Base-by-base conservation (phyloP, 768 basidiomycete genomes). In the Pleurotus tuoliensis region DNA sequence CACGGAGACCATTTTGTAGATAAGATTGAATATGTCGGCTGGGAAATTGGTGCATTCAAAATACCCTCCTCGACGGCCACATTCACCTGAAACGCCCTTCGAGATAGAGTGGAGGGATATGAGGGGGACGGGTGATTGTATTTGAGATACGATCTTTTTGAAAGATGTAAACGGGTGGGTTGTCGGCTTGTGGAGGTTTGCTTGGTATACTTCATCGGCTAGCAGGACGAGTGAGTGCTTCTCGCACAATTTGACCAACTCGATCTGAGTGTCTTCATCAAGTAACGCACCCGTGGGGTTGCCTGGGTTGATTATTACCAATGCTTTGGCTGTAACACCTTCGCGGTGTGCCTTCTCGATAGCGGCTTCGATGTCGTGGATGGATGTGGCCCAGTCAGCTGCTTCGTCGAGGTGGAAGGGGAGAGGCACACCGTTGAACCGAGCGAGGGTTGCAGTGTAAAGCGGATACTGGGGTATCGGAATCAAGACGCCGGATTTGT, bases 171-270 rank as follows among this genome's bases (percentile, higher is more conserved):
- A 99, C 0, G 90, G 81, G 68, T 90, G 84, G 1, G 76, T 76
- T 2, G 70, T 66, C 41, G 73, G 76, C 45, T 80, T 76, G 76
- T 95, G 94, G 44, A 98, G 81, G 76, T 98, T 98, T 63, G 75
- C 75, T 72, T 99, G 96, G 79, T 99, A 98, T n/a, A 99, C 96
- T 71, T 99, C 96, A 71, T 99, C 96, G 0, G 96, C 96, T 61
- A 98, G 82, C 50, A 99, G 83, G 18, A 96, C 88, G 56, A 99
- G 84, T 5, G 77, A 76, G 72, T 98, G 77, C 62, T 89, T 78
- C 67, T 94, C 90, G 72, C 94, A 96, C 8, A 98, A 71, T 24
- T 83, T 72, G n/a, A 97, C 84, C 56, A 99, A 81, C 48, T 81
- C 74, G 56, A 79, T 74, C 78, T 94, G 90, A 18, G 89, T 90